Evolutionary conservation across 2,329 filamentous ascomycete species (phyloP).

Genomic region (Dryadomyces quercus-mongolicae): DNA sequence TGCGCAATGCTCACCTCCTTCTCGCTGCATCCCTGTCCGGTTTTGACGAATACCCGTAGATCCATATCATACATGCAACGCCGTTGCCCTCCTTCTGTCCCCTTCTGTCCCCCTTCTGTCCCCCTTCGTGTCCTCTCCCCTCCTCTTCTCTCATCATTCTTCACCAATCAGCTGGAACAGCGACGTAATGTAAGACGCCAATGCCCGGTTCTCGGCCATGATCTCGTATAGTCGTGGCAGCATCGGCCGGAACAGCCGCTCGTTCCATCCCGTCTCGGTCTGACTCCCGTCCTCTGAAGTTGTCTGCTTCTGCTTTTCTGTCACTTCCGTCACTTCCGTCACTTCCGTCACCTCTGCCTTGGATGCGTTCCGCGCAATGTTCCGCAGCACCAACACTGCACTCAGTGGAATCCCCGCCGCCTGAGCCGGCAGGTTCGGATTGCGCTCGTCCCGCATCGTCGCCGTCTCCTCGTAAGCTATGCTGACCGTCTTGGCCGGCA

Average conservation of each 20-base stretch:
- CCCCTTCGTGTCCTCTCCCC: too few relatives aligned
- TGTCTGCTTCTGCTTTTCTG: neutral
- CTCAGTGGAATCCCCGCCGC: conserved; percentile 70
- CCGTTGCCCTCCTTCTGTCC: too few relatives aligned
- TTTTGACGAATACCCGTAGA: neutral
- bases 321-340: neutral
- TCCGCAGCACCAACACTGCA: conserved; percentile 64
- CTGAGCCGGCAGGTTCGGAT: conserved; percentile 44
- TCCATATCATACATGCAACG: too few relatives aligned
- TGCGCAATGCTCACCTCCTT: neutral
- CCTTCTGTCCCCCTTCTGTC: too few relatives aligned
- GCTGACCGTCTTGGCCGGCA: conserved; percentile 42
- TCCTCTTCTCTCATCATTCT: conserved; percentile 6
- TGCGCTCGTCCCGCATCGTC: conserved; percentile 43
- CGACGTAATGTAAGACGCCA: conserved; percentile 28
- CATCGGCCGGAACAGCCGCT: conserved; percentile 54
- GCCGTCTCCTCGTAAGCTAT: conserved; percentile 45
- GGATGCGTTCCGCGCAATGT: conserved; percentile 57
- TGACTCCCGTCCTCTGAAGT: too few relatives aligned
- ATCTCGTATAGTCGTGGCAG: conserved; percentile 55
- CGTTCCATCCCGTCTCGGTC: conserved; percentile 43
- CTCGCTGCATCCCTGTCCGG: neutral
- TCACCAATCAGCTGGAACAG: conserved; percentile 21
- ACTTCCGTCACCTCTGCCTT: conserved; percentile 37
- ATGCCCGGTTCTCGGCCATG: conserved; percentile 53